Base-by-base conservation (phyloP, 2,329 filamentous ascomycete genomes). In the Pseudogymnoascus sp. region DNA sequence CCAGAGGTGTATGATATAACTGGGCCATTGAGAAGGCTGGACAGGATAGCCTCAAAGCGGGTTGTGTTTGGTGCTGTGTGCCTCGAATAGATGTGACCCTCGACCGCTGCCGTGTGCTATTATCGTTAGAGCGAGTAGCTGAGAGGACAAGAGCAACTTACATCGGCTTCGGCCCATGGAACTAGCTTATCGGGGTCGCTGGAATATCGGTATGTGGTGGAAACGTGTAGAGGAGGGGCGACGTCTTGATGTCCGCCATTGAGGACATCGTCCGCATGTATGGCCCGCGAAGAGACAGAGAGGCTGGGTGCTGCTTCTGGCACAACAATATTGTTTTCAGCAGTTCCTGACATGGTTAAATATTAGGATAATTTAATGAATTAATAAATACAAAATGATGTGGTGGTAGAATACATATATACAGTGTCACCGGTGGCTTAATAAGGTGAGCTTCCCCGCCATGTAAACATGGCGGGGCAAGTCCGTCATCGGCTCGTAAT, bases 191-290 rank as follows among this genome's bases (percentile, higher is more conserved):
- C 81, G 1, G 91, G 89, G 72, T 96, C 82, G 60, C 79, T 75
- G 29, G 81, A 79, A 74, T 97, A 97, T 68, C 90, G 86, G 75
- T 91, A 97, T 13, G 91, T 97, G 10, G 93, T 97, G 65, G 91
- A 92, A 66, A 95, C 85, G 73, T 97, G 93, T 71, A 97, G 80
- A 3, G 93, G 86, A 63, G 94, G 93, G 10, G 93, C 92, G 61
- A 97, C 88, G 72, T 94, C 91, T 59, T 85, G 80, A 21, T 55
- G 27, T 67, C 89, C 84, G 35, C 80, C 76, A 74, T 90, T 90
- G 69, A 94, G 81, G 69, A 79, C 80, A 76, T 95, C 87, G 71
- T 96, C 92, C 65, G 88, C 90, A 73, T 96, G 92, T 65, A 96
- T 79, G n/a, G 88, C 83, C 62, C 84, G 81, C 5, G 91, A 90